Evolutionary conservation across 2,329 filamentous ascomycete species (phyloP), one percentile per base, ranked within the genome.

Genomic region (Talaromyces sp.): DNA sequence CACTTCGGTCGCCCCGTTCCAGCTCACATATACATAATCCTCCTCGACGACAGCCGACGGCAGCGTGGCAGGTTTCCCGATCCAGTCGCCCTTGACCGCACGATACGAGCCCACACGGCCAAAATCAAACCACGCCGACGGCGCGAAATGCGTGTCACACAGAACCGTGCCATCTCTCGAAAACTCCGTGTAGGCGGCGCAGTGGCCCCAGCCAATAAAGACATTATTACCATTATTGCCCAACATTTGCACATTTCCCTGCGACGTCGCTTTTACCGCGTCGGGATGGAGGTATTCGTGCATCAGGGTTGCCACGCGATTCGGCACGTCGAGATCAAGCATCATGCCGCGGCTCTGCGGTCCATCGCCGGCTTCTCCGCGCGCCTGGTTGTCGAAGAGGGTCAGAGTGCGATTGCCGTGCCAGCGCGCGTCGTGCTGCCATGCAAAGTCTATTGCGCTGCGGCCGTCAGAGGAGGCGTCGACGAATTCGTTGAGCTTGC

Each of bases 51-150:
- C 64, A 11, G 64, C 64, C 0, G 61, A 58, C 2, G 68, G 67
- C 1, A 41, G 41, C 19, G 76, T 79, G 17, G 69, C 73, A 0
- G 82, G 82, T 11, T 73, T 67, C 0, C 80, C 82, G 2, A 77
- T 76, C 82, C 84, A 87, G 58, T 78, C 73, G 64, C 76, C 80
- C 65, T 82, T 82, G 70, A 81, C 82, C 1, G 78, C 80, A 27
- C 84, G 79, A 65, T 87, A 87, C 56, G 80, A 84, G 67, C 81
- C 77, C 1, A 83, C 77, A 14, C 68, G 64, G 2, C 67, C 68
- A 35, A 69, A 66, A 66, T 72, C 53, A 69, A 67, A 69, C 69
- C 65, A 69, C 67, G 60, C 68, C 70, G 62, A 77, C 59, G 56
- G 67, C 52, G 65, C 77, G 65, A 84, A 73, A 66, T 82, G 81